Conservation (phyloP, 2,329 filamentous ascomycete genomes). For the Cytospora piceicola region DNA sequence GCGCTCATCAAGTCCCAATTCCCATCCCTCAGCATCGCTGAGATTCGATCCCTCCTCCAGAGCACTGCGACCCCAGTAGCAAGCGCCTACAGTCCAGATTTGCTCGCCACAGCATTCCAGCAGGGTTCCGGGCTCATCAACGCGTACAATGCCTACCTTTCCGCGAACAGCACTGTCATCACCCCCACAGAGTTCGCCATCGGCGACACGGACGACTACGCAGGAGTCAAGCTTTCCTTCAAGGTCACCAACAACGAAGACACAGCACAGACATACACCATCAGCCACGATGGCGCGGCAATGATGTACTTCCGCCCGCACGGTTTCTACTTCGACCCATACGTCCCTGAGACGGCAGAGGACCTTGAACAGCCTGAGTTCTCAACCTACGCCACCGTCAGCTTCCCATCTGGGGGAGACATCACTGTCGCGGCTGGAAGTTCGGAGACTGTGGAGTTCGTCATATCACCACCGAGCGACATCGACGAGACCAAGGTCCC, state of each 20-base stretch:
- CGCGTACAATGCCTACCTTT: constrained; percentile 36
- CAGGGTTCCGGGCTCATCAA: constrained; percentile 43
- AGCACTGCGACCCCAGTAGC: constrained; percentile 37
- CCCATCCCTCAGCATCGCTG: constrained; percentile 35
- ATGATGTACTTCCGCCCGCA: constrained; percentile 2
- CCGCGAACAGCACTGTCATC: constrained; percentile 4
- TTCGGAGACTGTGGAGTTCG: not conserved
- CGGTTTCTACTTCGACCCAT: constrained; percentile 9
- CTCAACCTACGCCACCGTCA: constrained; percentile 1
- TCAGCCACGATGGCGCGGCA: not conserved
- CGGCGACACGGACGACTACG: constrained; percentile 11
- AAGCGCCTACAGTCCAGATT: constrained; percentile 36
- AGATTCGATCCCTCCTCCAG: constrained; percentile 39
- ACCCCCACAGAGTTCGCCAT: constrained; percentile 11
- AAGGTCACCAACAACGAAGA: constrained; percentile 1
- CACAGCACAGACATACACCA: constrained; percentile 4
- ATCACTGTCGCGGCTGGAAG: not conserved
- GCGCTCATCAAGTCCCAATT: constrained; percentile 42
- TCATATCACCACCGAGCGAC: not conserved
- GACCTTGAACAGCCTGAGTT: constrained; percentile 12
- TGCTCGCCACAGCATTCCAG: constrained; percentile 38
- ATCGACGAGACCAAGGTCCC: constrained; percentile 11
- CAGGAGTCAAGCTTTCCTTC: not conserved
- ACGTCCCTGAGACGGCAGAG: constrained; percentile 4
- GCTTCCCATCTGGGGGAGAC: not conserved